Base-by-base conservation (phyloP, 768 basidiomycete species). In the Trametes sanguinea region DNA sequence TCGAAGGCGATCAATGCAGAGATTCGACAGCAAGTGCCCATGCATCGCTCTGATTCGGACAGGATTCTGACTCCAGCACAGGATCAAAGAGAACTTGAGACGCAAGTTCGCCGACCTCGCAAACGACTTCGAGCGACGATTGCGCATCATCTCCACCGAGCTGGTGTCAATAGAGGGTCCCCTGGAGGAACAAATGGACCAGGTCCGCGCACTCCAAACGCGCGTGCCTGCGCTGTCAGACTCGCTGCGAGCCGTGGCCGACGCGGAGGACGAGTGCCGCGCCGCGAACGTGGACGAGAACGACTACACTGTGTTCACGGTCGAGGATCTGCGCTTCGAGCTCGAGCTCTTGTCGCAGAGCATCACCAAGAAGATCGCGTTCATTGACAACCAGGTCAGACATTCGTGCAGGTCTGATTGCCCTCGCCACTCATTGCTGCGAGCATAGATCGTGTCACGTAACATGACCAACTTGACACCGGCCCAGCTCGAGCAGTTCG, bases 231-330 rank as follows among this genome's bases (percentile, higher is more conserved):
- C 80, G 0, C 78, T 98, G 35, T 80, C 85, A 6, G 82, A 86
- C 9, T 76, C 80, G 0, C 73, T 93, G 35, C 75, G 73, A 11
- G 66, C 58, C 2, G 86, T 96, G 9, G 78, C 77, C 0, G 77
- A 73, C 0, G 88, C 87, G 0, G 93, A 98, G 67, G 79, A 80
- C 1, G 90, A 89, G 55, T 97, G 95, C 74, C 76, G 76, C 3
- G 84, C 85, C 6, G 95, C 95, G 9, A 97, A 98, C 63, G 89
- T 98, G 6, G 96, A 98, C 69, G 95, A 97, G 74, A 98, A 97
- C 71, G 96, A 98, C 72, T 92, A 95, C 72, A 96, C 94, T 0
- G 85, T 96, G 2, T 90, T 95, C 69, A 92, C 91, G 4, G 86
- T 81, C 64, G 90, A 93, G 74, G 95, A 98, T 73, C 80, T 97